These are phyloP conservation scores for Lactarius tabidus DNA, from an alignment of 768 basidiomycete genomes.

Conservation along the genomic window DNA sequence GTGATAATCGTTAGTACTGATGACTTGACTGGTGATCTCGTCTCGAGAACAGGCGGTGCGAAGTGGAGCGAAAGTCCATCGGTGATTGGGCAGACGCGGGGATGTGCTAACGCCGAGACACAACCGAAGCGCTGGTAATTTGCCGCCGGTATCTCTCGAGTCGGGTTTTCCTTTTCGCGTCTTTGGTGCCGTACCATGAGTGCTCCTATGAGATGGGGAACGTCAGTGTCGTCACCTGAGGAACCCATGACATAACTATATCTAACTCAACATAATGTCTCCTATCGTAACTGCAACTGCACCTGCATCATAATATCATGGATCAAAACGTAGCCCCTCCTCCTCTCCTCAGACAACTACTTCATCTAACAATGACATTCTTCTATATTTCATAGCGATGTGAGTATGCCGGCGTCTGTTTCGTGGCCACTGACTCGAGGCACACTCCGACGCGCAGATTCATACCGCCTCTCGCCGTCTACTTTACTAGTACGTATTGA, in stretches of 20 bases:
- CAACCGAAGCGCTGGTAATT: not conserved
- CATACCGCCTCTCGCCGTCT: slow-evolving; percentile 33
- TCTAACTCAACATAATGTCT: not conserved
- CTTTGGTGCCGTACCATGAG: not conserved
- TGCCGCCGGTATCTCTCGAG: not conserved
- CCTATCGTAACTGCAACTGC: not conserved
- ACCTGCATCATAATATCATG: not conserved
- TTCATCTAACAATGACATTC: slow-evolving; percentile 2
- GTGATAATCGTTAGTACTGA: too few species aligned
- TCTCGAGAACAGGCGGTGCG: not conserved
- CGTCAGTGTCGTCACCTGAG: not conserved
- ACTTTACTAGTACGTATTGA: slow-evolving; percentile 31
- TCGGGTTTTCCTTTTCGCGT: not conserved
- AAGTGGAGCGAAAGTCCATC: not conserved
- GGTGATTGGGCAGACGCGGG: not conserved
- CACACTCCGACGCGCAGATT: slow-evolving; percentile 25
- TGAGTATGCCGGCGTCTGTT: slow-evolving; percentile 20
- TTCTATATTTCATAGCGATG: slow-evolving; percentile 35
- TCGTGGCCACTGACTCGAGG: not conserved
- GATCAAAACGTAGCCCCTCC: too few species aligned
- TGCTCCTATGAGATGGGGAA: not conserved
- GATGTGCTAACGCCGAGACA: not conserved
- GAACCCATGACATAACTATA: not conserved
- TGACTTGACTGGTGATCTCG: too few species aligned
- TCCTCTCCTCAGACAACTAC: too few species aligned